phyloP scores from a whole-genome alignment of 306 rosid genomes.

The Oxytropis ochrocephala region DNA sequence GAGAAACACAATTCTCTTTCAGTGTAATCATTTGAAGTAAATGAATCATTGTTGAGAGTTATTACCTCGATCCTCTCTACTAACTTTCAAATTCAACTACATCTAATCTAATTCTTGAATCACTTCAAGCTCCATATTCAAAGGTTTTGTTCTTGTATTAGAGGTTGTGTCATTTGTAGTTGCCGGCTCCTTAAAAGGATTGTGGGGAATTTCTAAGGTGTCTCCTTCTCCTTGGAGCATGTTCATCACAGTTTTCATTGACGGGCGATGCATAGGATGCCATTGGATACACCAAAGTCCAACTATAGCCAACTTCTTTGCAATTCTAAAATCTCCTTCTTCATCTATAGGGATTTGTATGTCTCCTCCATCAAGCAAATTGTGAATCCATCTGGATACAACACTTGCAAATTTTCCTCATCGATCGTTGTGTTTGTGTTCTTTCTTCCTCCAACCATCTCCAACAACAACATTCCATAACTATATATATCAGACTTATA shows the following conservation, averaged over 20 bases:
- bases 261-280: too few relatives aligned
- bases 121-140: background rate
- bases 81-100: too few relatives aligned
- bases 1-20: too few relatives aligned
- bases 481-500: background rate
- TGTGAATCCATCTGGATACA: background rate
- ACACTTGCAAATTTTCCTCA: background rate
- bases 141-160: background rate
- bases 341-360: background rate
- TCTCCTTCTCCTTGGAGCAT: too few relatives aligned
- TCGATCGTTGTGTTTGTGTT: background rate
- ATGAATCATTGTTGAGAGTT: too few relatives aligned
- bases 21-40: too few relatives aligned
- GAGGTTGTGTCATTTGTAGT: background rate
- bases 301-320: background rate
- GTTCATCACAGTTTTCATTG: too few relatives aligned
- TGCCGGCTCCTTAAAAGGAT: background rate
- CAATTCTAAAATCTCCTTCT: background rate
- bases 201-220: too few relatives aligned
- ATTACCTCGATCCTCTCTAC: too few relatives aligned
- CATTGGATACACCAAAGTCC: too few relatives aligned
- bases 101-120: background rate
- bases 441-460: background rate
- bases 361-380: background rate
- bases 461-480: background rate